Base-by-base conservation (phyloP, 208 protist genomes). In the Lotmaria passim region DNA sequence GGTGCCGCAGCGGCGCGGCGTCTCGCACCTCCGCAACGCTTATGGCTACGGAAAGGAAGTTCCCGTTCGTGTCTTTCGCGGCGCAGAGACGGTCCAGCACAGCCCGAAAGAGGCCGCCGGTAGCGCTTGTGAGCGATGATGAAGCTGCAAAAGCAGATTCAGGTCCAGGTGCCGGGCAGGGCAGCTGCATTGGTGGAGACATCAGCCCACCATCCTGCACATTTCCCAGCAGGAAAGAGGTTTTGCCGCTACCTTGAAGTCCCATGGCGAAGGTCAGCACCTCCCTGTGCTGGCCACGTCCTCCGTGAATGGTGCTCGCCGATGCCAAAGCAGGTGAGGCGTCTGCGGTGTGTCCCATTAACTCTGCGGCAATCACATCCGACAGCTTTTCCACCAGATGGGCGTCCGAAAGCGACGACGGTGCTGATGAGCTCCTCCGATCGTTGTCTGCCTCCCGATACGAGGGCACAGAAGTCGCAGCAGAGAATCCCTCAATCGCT, bases 1-100 rank as follows among this genome's bases (percentile, higher is more conserved):
- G 48, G 61, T 73, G 75, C 23, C 23, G 56, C 23, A 80, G 69
- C 34, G 68, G 68, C 5, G 56, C 68, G 19, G 62, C 52, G 51
- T 80, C 75, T n/a, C 68, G 68, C 33, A 71, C 50, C 56, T 80
- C 75, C 33, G 65, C 56, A 7, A 71, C 75, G 58, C 75, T 71
- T 47, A 80, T 38, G 2, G 75, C 75, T 30, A 73, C 75, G 0
- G 38, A 26, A 2, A 57, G 36, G 23, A 41, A 28, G 43, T 38
- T 19, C 11, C 12, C 44, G 28, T 41, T 23, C 4, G n/a, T n/a
- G n/a, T 39, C 26, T 36, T 19, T 21, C 6, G 23, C 46, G 21
- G 17, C 12, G 46, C 74, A 80, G 21, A 80, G 60, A 15, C 61
- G 68, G 48, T 60, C 41, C 56, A 80, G 21, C 43, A 80, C 75